Conservation (phyloP, 2,329 filamentous ascomycete species). For the Beauveria varroae region DNA sequence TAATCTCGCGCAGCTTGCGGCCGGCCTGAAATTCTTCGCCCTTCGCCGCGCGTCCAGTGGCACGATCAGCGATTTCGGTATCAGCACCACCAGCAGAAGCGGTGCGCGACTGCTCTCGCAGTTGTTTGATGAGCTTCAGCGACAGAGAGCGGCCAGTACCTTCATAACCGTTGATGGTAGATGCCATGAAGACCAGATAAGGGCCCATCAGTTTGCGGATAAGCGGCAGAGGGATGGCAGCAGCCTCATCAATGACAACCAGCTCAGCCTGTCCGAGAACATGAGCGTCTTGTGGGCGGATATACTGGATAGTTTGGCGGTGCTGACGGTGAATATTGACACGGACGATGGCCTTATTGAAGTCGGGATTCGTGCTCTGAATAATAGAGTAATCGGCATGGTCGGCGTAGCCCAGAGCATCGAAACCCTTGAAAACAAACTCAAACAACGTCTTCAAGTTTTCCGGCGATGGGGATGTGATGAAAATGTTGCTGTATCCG, state of each 20-base stretch:
- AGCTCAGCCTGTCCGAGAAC: slow-evolving; percentile 92
- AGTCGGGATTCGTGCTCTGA: slow-evolving; percentile 95
- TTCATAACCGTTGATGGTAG: slow-evolving; percentile 98
- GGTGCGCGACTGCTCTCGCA: slow-evolving; percentile 82
- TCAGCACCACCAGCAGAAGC: slow-evolving; percentile 47
- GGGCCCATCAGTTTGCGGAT: slow-evolving; percentile 93
- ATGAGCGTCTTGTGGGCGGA: slow-evolving; percentile 91
- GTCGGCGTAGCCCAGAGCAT: slow-evolving; percentile 86
- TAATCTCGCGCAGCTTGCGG: slow-evolving; percentile 83
- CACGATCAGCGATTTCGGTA: slow-evolving; percentile 66
- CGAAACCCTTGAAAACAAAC: slow-evolving; percentile 97
- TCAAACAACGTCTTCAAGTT: slow-evolving; percentile 98
- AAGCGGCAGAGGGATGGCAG: slow-evolving; percentile 87
- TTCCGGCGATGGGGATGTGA: slow-evolving; percentile 94
- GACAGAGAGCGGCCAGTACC: slow-evolving; percentile 92
- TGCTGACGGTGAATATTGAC: slow-evolving; percentile 95
- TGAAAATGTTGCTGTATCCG: slow-evolving; percentile 98
- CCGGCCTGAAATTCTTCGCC: slow-evolving; percentile 56
- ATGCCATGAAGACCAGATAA: slow-evolving; percentile 98
- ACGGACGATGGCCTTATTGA: slow-evolving; percentile 97
- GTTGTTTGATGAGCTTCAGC: slow-evolving; percentile 92
- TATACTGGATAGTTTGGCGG: slow-evolving; percentile 97
- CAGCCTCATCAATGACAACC: slow-evolving; percentile 93
- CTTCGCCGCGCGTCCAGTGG: slow-evolving; percentile 67
- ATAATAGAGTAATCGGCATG: slow-evolving; percentile 97